phyloP scores from a whole-genome alignment of 257 asterid genomes.

The Solanum sejunctum region DNA sequence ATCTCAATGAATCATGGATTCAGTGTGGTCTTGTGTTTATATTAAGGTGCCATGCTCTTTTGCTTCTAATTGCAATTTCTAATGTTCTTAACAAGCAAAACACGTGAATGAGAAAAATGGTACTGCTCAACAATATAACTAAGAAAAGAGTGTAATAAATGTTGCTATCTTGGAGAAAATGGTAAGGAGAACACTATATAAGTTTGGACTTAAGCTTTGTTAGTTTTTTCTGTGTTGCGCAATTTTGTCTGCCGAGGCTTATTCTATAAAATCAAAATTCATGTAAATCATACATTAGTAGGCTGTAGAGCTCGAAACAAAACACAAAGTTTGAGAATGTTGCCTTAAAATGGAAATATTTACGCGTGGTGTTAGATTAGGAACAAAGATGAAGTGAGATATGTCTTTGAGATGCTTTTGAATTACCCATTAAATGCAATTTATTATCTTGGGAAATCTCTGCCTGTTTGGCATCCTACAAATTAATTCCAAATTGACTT shows the following conservation, averaged over 20 bases:
- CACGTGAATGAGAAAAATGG: background rate
- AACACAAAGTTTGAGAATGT: background rate
- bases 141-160: background rate
- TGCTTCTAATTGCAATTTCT: background rate
- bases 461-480: no score
- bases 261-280: background rate
- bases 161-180: background rate
- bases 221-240: background rate
- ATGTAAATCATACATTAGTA: background rate
- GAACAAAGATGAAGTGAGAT: background rate
- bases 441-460: no score
- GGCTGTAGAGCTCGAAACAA: background rate
- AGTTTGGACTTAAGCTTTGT: background rate
- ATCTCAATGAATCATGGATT: conserved; percentile 96
- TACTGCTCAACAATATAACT: background rate
- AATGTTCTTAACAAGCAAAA: background rate
- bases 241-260: background rate
- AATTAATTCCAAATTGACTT: conserved; percentile 2
- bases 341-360: background rate
- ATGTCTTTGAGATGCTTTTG: background rate
- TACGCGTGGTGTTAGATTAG: background rate
- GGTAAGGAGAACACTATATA: background rate
- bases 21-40: conserved; percentile 19
- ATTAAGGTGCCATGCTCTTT: background rate
- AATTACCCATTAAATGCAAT: no score